phyloP scores from a whole-genome alignment of 345 rosid genomes.

The Eutrema heterophyllum region DNA sequence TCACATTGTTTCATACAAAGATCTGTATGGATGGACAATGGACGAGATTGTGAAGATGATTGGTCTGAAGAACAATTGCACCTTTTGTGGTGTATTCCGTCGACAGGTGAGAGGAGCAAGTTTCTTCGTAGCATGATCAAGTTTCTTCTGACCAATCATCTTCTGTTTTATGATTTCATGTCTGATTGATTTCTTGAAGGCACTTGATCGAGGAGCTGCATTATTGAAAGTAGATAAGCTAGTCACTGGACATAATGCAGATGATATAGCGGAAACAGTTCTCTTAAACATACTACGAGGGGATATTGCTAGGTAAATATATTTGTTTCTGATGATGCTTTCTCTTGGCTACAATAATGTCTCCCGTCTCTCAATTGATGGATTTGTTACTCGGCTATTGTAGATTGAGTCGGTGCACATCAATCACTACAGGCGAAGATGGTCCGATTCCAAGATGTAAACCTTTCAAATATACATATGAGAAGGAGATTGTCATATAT shows the following conservation, averaged over 20 bases:
- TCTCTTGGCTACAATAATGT: not conserved
- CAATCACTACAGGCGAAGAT: conserved; percentile 89
- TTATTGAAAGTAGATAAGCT: conserved; percentile 84
- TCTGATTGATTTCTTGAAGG: conserved; percentile 34
- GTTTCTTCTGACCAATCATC: not conserved
- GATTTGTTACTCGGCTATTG: not conserved
- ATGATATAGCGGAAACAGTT: conserved; percentile 96
- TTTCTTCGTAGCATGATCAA: not conserved
- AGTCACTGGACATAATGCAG: conserved; percentile 92
- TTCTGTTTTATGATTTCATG: not conserved
- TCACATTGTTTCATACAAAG: conserved; percentile 87
- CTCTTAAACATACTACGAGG: conserved; percentile 85
- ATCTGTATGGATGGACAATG: conserved; percentile 99
- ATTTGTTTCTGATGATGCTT: not conserved
- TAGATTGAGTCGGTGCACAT: conserved; percentile 87
- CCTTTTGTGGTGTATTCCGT: conserved; percentile 94
- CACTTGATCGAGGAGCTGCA: conserved; percentile 93
- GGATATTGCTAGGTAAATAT: conserved; percentile 78
- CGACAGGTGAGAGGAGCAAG: conserved; percentile 57
- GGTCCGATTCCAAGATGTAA: conserved; percentile 97
- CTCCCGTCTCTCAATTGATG: not conserved
- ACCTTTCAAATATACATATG: conserved; percentile 91
- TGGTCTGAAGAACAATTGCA: conserved; percentile 91
- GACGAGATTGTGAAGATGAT: conserved; percentile 96
- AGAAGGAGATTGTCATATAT: conserved; percentile 98